Evolutionary conservation across 305 asterid species (phyloP), one percentile per base, ranked within the genome.

Genomic region (Rubia tinctorum): DNA sequence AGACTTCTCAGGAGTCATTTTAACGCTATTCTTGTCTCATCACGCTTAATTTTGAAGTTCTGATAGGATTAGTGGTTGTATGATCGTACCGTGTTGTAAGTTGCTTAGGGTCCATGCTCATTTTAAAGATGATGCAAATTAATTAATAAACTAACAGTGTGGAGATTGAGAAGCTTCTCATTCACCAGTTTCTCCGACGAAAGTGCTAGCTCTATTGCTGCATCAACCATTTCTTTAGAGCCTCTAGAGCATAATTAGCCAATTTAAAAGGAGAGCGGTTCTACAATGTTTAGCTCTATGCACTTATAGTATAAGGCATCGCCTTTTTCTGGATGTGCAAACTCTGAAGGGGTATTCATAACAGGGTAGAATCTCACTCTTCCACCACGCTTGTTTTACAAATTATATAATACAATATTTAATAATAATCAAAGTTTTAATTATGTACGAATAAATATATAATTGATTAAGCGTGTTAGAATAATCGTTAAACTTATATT

Each of bases 131-230:
- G 30, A 20, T 49, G 11, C 22, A 39, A n/a, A n/a, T n/a, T n/a
- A n/a, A n/a, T n/a, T n/a, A 15, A 47, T 73, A 73, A 64, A 66
- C 61, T 43, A 85, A 93, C 97, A 8, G 76, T 53, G 63, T 88
- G 95, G 69, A 94, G 81, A 47, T 78, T 73, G 71, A 88, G 75
- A 49, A 94, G 98, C 71, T 84, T 91, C 76, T 84, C 91, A 42
- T 88, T 88, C 30, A 85, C 83, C 58, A 88, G 62, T 86, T 94
- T 94, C 88, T 94, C 97, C 89, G 90, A 69, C 20, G 90, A 81
- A 80, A 94, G 71, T 7, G 96, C 88, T 20, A 90, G 82, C 76
- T 94, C 98, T 97, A 91, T 91, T 27, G 96, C 96, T 93, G 88
- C 68, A 83, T 75, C 77, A 71, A 69, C 79, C 39, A 64, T 49